Base-by-base conservation (phyloP, 2,329 filamentous ascomycete genomes). In the Coniochaeta sp. region DNA sequence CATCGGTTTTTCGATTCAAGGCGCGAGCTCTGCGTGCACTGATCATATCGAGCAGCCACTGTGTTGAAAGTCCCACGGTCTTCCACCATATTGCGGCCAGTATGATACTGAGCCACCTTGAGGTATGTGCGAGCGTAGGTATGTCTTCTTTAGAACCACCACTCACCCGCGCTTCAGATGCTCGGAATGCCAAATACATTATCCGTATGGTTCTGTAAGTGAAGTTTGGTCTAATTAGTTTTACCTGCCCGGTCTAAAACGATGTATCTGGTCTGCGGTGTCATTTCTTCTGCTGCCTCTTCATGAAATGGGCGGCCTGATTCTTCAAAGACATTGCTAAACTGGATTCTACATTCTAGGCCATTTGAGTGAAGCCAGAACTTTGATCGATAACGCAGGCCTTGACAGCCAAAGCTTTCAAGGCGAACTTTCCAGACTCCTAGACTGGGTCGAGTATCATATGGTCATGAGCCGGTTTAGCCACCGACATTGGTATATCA, bases 61-160 rank as follows among this genome's bases (percentile, higher is more conserved):
- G 32, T 63, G 56, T 63, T 61, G 61, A 62, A 61, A 60, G 57
- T 59, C 57, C 56, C 26, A 62, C 60, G 58, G 52, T 65, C 55
- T 50, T 64, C 57, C 64, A 65, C 47, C 64, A 65, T 65, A 62
- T 64, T 64, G 64, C 63, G 28, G 64, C 64, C 30, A 59, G 60
- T 59, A 63, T 65, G 64, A 64, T 65, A 63, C 58, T 65, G 60
- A 64, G 64, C 61, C 64, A 65, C 57, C 60, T 64, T 64, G 61
- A 65, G 64, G 64, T 64, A 63, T 62, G 62, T 65, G 59, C 55
- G 44, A 62, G 59, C 54, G 28, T 61, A 47, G 52, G 32, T 62
- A 28, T 61, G 57, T 60, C 56, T 63, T 61, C 47, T 47, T 47
- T 26, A 4, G 54, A 59, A 58, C 57, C 59, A 62, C 54, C 56